Percentiles rank a stretch among this genome's conserved stretches.
phyloP scores from a whole-genome alignment of 768 basidiomycete genomes.

The Russula abietina region DNA sequence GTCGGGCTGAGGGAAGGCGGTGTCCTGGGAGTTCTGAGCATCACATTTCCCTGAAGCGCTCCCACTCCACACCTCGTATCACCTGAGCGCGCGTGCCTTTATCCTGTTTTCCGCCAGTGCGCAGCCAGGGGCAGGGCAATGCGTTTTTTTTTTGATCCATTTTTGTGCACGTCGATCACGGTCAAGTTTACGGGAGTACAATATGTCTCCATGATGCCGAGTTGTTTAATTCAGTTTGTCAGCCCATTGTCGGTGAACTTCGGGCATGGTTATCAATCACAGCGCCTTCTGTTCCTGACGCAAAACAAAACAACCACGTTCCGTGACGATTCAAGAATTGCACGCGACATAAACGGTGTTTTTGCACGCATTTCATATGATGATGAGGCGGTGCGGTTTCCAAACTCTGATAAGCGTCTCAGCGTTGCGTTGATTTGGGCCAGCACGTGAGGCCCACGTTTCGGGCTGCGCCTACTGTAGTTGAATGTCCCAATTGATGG shows the following conservation, averaged over 20 bases:
- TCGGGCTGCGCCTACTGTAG: neutral
- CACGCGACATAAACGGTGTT: neutral
- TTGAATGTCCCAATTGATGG: neutral
- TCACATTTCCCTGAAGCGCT: neutral
- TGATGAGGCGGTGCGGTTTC: no score
- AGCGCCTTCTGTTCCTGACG: no score
- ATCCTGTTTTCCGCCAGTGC: neutral
- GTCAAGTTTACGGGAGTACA: no score
- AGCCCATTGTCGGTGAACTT: no score
- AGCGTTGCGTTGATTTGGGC: neutral
- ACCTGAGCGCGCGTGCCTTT: no score
- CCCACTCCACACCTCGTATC: neutral
- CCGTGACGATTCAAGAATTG: neutral
- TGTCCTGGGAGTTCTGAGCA: neutral
- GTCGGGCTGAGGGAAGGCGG: neutral
- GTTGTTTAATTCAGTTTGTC: no score
- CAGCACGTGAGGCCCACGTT: neutral
- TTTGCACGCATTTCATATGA: neutral
- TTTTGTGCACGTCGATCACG: neutral
- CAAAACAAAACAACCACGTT: neutral
- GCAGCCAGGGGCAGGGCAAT: neutral
- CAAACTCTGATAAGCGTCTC: neutral
- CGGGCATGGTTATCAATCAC: no score
- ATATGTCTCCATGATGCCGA: no score
- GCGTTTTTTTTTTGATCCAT: no score